Conservation (phyloP, 371 early-diverging fungal genomes). For the Zopfochytrium polystomum region DNA sequence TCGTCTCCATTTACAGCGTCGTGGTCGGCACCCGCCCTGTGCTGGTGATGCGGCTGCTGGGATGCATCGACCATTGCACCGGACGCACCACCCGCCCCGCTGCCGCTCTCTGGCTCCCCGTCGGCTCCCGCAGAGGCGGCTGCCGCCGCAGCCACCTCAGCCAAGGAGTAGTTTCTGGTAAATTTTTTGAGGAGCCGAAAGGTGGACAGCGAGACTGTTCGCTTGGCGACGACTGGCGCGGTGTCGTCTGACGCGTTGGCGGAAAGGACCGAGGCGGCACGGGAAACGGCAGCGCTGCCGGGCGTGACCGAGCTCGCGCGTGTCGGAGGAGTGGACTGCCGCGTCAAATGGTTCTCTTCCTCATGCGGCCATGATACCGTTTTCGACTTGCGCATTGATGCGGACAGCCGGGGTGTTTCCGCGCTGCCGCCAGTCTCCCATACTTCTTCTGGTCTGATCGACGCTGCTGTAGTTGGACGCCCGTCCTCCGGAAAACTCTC, state of each 20-base stretch:
- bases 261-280: background rate
- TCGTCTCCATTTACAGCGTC: background rate
- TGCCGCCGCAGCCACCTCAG: too few species aligned
- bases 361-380: background rate
- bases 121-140: background rate
- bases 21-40: background rate
- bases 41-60: background rate
- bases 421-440: too few species aligned
- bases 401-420: background rate
- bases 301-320: too few species aligned
- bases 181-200: constrained; percentile 35
- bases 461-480: too few species aligned
- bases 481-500: too few species aligned
- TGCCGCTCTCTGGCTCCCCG: background rate
- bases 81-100: background rate
- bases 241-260: background rate
- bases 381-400: background rate
- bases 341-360: too few species aligned
- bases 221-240: background rate
- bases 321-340: too few species aligned
- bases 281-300: too few species aligned
- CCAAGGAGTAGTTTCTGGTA: constrained; percentile 17
- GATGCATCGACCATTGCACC: background rate
- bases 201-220: constrained; percentile 34
- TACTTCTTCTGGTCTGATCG: too few species aligned